A percentile compares a stretch with the other conserved stretches of the same genome.
phyloP scores from a whole-genome alignment of 129 eudicot genomes.

The Helichrysum umbraculigerum region DNA sequence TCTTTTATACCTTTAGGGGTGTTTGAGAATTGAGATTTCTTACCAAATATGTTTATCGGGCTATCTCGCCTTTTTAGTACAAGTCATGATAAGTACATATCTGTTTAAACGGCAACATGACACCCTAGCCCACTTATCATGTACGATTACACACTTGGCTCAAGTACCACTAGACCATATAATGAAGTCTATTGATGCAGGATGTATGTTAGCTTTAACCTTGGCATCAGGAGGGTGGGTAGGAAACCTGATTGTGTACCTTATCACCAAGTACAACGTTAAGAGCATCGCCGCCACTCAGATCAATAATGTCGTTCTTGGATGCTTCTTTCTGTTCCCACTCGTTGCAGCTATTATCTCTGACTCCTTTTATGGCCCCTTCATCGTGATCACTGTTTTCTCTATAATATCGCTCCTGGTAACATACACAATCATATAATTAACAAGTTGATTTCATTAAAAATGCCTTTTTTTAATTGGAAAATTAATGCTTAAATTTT shows the following conservation, averaged over 20 bases:
- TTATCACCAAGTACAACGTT: conserved; percentile 12
- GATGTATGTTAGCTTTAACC: conserved; percentile 7
- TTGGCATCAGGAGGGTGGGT: conserved; percentile 12
- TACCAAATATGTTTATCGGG: too few relatives aligned
- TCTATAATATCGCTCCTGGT: conserved; percentile 57
- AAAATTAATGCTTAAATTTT: too few relatives aligned
- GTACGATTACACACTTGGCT: too few relatives aligned
- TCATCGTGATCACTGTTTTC: conserved; percentile 47
- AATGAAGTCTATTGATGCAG: neutral
- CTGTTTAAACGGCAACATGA: too few relatives aligned
- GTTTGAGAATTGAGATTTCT: too few relatives aligned
- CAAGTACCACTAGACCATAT: neutral
- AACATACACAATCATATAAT: neutral
- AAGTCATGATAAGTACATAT: too few relatives aligned
- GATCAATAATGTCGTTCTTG: neutral
- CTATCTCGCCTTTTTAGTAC: too few relatives aligned
- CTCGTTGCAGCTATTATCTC: conserved; percentile 36
- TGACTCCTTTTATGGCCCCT: conserved; percentile 59
- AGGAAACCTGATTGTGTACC: conserved; percentile 20
- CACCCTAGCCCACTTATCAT: too few relatives aligned
- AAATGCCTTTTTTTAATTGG: too few relatives aligned
- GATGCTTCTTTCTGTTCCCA: conserved; percentile 1
- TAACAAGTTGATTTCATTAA: too few relatives aligned
- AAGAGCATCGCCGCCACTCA: conserved; percentile 20
- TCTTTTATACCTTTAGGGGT: neutral